Conservation (phyloP, 2,329 filamentous ascomycete species). For the Cladosporium sp. region DNA sequence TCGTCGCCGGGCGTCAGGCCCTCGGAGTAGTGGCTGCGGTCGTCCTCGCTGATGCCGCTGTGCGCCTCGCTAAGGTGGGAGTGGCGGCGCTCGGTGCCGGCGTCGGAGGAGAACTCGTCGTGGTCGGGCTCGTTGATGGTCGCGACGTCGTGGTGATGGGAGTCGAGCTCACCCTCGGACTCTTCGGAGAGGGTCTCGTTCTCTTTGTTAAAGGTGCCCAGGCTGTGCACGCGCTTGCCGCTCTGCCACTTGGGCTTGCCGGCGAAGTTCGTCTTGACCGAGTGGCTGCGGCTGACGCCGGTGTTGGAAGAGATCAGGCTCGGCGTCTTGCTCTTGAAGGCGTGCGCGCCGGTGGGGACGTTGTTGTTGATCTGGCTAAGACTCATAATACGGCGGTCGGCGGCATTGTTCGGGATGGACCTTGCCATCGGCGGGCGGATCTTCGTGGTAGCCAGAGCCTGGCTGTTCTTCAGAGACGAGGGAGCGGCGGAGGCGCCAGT, state of each 20-base stretch:
- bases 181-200: slow-evolving; percentile 42
- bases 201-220: slow-evolving; percentile 37
- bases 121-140: slow-evolving; percentile 14
- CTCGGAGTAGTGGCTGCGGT: slow-evolving; percentile 21
- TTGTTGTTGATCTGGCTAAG: slow-evolving; percentile 85
- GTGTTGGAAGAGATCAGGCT: slow-evolving; percentile 21
- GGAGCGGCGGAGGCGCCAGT: slow-evolving; percentile 19
- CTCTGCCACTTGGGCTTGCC: slow-evolving; percentile 29
- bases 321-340: slow-evolving; percentile 24
- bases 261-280: slow-evolving; percentile 28
- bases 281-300: slow-evolving; percentile 32
- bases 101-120: slow-evolving; percentile 22
- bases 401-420: slow-evolving; percentile 16
- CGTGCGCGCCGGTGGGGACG: slow-evolving; percentile 44
- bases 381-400: slow-evolving; percentile 71
- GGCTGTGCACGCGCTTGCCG: slow-evolving; percentile 25
- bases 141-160: slow-evolving; percentile 15
- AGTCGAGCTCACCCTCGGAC: slow-evolving; percentile 32
- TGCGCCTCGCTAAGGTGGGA: slow-evolving; percentile 18
- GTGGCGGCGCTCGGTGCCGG: slow-evolving; percentile 25
- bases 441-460: slow-evolving; percentile 3
- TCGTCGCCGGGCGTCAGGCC: slow-evolving; percentile 21
- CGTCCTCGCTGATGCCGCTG: slow-evolving; percentile 24
- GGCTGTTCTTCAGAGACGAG: slow-evolving; percentile 21
- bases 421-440: slow-evolving; percentile 7